phyloP scores from a whole-genome alignment of 1,284 basidiomycete species.

The Marasmius sp. region DNA sequence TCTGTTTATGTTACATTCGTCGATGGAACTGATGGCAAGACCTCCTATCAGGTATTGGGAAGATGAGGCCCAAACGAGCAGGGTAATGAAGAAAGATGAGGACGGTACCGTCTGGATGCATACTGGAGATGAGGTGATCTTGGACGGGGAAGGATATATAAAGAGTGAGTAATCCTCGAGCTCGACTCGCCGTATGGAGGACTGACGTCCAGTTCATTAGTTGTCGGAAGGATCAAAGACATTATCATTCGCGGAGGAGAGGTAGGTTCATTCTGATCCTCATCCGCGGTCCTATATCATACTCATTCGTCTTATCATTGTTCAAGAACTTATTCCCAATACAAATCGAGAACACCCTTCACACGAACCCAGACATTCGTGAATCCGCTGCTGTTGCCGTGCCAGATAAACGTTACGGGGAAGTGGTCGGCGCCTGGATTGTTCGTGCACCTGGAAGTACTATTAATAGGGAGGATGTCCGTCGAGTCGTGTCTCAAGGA shows the following conservation, averaged over 20 bases:
- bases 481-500: constrained; percentile 46
- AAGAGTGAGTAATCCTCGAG: constrained; percentile 43
- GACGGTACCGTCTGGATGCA: constrained; percentile 77
- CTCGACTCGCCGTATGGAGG: too few species aligned
- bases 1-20: neutral
- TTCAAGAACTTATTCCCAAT: constrained; percentile 79
- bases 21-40: neutral
- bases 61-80: constrained; percentile 67
- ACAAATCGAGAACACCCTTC: constrained; percentile 80
- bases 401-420: constrained; percentile 69
- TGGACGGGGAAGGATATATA: constrained; percentile 84
- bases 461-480: constrained; percentile 52
- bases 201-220: constrained; percentile 32
- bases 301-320: neutral
- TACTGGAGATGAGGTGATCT: constrained; percentile 80
- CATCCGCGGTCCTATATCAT: neutral
- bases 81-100: constrained; percentile 54
- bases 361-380: constrained; percentile 58
- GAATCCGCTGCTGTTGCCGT: constrained; percentile 79
- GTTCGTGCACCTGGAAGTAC: constrained; percentile 44
- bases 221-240: constrained; percentile 82
- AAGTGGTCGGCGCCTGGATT: constrained; percentile 80
- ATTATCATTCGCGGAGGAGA: constrained; percentile 89
- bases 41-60: constrained; percentile 70
- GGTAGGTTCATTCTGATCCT: constrained; percentile 32